These are phyloP conservation scores for Orobanche coerulescens DNA, from an alignment of 257 asterid species.

Conservation along the genomic window DNA sequence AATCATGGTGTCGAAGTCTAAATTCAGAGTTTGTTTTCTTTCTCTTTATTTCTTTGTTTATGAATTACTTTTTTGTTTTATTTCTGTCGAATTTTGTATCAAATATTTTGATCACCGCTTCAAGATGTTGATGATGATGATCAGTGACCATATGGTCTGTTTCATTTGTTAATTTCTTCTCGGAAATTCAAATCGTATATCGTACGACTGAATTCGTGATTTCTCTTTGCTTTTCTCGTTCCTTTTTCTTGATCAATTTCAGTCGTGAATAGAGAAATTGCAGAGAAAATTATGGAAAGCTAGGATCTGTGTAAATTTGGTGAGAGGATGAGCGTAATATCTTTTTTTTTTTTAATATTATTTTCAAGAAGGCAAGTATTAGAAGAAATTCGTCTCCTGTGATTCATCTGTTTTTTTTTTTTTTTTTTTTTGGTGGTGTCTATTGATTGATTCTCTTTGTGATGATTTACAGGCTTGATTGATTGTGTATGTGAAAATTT, in stretches of 20 bases:
- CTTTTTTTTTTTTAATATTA: neutral
- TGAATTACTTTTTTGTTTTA: neutral
- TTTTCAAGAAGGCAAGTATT: neutral
- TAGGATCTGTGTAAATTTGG: conserved; percentile 1
- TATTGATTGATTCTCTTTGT: neutral
- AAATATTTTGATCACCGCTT: conserved; percentile 17
- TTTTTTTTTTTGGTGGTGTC: neutral
- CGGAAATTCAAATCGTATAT: neutral
- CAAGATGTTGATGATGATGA: conserved; percentile 16
- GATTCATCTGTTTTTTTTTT: neutral
- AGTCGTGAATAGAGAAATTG: conserved; percentile 1
- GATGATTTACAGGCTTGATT: neutral
- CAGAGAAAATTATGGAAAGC: conserved; percentile 14
- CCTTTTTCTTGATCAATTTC: neutral
- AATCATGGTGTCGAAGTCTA: conserved; percentile 35
- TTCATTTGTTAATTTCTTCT: neutral
- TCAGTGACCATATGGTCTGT: neutral
- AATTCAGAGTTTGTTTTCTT: conserved; percentile 30
- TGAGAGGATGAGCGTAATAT: neutral
- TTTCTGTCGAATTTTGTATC: neutral
- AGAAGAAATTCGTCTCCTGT: neutral
- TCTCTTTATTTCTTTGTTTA: neutral
- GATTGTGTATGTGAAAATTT: neutral
- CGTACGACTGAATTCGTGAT: conserved; percentile 6
- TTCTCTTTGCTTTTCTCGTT: neutral